phyloP scores from a whole-genome alignment of 2,329 filamentous ascomycete genomes.

The Curvularia sp. region DNA sequence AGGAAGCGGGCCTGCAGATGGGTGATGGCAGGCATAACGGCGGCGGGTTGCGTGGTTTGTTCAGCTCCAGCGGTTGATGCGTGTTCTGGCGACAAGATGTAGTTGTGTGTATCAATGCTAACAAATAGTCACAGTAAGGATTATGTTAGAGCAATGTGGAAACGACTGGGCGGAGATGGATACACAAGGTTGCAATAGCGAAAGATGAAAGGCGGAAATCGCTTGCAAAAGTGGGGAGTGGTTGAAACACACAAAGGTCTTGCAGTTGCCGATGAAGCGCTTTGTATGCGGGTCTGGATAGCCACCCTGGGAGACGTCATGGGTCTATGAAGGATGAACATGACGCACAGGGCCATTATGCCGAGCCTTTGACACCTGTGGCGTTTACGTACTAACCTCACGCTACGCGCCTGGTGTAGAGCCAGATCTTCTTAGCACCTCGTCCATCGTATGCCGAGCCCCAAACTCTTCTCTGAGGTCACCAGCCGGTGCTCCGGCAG shows the following conservation, averaged over 20 bases:
- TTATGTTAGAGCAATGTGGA: neutral
- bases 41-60: neutral
- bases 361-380: conserved; percentile 22
- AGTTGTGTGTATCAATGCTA: conserved; percentile 10
- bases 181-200: conserved; percentile 8
- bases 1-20: conserved; percentile 28
- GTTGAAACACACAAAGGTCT: conserved; percentile 25
- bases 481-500: neutral
- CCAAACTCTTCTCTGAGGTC: neutral
- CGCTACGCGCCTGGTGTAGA: conserved; percentile 16
- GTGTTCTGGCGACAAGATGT: neutral
- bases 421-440: conserved; percentile 4
- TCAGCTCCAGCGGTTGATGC: neutral
- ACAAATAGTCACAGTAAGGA: conserved; percentile 1
- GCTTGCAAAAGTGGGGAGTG: conserved; percentile 9
- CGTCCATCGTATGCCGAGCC: neutral
- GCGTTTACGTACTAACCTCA: conserved; percentile 24
- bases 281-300: conserved; percentile 31
- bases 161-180: conserved; percentile 8
- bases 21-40: conserved; percentile 26
- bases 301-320: conserved; percentile 28
- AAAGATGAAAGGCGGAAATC: neutral
- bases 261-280: conserved; percentile 25
- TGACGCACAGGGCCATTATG: conserved; percentile 23
- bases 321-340: conserved; percentile 15